Conservation (phyloP, 805 yeast genomes). For the Lachancea dasiensis region DNA sequence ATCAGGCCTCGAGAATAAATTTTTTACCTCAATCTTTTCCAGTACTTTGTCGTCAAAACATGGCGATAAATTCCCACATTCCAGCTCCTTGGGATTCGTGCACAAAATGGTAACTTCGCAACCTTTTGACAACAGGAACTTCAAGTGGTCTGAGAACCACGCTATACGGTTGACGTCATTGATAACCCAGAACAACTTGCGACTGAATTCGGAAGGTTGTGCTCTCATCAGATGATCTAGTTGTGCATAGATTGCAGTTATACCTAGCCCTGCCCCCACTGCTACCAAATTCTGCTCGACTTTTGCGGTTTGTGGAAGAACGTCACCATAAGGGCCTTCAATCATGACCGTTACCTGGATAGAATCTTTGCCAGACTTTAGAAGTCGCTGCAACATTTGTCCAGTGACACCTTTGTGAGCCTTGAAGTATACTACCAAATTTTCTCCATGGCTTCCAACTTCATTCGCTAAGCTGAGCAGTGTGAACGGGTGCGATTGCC, state of each 20-base stretch:
- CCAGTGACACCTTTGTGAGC: constrained; percentile 55
- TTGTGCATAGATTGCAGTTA: constrained; percentile 46
- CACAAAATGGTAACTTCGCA: constrained; percentile 23
- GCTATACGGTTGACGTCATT: constrained; percentile 44
- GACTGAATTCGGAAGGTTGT: constrained; percentile 23
- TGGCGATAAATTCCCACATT: constrained; percentile 6
- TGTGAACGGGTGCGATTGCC: constrained; percentile 71
- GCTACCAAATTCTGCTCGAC: constrained; percentile 36
- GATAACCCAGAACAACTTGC: constrained; percentile 59
- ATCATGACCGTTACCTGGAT: constrained; percentile 37
- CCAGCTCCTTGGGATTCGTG: constrained; percentile 7
- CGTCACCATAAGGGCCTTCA: constrained; percentile 61
- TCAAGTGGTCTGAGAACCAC: constrained; percentile 44
- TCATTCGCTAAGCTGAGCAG: constrained; percentile 37
- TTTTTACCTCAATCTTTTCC: constrained; percentile 1
- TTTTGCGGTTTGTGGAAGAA: constrained; percentile 33
- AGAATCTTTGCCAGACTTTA: constrained; percentile 27
- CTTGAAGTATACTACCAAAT: constrained; percentile 40
- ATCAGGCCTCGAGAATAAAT: constrained; percentile 44
- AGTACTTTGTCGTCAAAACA: constrained; percentile 4
- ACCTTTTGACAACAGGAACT: constrained; percentile 25
- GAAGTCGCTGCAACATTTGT: constrained; percentile 33
- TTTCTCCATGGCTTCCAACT: constrained; percentile 23
- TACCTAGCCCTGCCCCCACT: constrained; percentile 49
- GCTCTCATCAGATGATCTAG: constrained; percentile 28